Percentiles rank a stretch among this genome's conserved stretches.
phyloP scores from a whole-genome alignment of 1,284 basidiomycete species.

The Xerocomus amazonicus region DNA sequence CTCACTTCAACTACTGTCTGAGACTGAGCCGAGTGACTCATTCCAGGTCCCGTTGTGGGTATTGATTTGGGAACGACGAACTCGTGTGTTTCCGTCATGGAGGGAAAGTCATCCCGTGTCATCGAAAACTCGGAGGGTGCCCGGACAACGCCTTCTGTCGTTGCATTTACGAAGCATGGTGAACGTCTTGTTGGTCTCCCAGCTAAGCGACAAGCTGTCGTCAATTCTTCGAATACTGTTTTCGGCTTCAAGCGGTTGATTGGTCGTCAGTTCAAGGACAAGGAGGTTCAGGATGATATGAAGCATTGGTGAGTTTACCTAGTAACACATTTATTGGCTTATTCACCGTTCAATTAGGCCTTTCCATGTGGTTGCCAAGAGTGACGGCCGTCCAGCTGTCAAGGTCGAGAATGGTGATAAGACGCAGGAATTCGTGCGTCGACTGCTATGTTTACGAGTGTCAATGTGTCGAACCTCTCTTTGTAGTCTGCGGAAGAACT shows the following conservation, averaged over 20 bases:
- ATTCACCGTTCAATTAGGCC: constrained; percentile 45
- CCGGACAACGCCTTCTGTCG: constrained; percentile 96
- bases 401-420: constrained; percentile 79
- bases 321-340: constrained; percentile 13
- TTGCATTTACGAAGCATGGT: constrained; percentile 96
- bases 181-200: constrained; percentile 94
- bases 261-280: constrained; percentile 90
- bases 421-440: constrained; percentile 61
- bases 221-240: constrained; percentile 93
- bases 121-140: constrained; percentile 98
- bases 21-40: neutral
- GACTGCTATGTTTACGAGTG: neutral
- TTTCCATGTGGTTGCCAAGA: constrained; percentile 75
- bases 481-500: constrained; percentile 75
- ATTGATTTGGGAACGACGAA: constrained; percentile 88
- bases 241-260: constrained; percentile 97
- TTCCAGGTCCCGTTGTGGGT: constrained; percentile 72
- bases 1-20: neutral
- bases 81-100: constrained; percentile 94
- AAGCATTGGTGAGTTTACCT: constrained; percentile 58
- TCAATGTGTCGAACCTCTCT: constrained; percentile 4
- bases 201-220: constrained; percentile 95
- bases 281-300: constrained; percentile 91
- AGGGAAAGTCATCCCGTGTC: constrained; percentile 91
- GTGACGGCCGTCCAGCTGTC: constrained; percentile 70